Percentiles rank a stretch among this genome's conserved stretches.
These are phyloP conservation scores for Trametes coccinea DNA, from an alignment of 768 basidiomycete genomes.

Conservation along the genomic window DNA sequence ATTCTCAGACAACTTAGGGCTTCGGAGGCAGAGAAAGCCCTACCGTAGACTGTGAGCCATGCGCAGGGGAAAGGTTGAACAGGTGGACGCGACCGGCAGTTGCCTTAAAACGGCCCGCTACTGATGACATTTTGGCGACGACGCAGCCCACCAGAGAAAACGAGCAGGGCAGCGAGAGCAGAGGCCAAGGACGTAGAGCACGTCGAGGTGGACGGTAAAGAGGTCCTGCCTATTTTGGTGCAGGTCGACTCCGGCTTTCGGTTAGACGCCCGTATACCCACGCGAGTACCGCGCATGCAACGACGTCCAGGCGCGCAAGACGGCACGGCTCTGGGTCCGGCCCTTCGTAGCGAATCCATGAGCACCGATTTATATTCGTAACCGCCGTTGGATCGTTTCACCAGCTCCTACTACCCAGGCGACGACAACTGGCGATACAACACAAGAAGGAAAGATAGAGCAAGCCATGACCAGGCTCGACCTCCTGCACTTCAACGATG, in stretches of 20 bases:
- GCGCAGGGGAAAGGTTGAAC: slow-evolving; percentile 73
- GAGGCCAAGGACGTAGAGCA: not conserved
- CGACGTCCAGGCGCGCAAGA: not conserved
- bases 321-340: not conserved
- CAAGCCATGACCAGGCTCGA: slow-evolving; percentile 38
- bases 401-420: not conserved
- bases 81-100: slow-evolving; percentile 54
- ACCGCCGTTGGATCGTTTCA: not conserved
- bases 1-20: not conserved
- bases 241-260: not conserved
- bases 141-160: not conserved
- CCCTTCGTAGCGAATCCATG: slow-evolving; percentile 5
- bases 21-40: slow-evolving; percentile 23
- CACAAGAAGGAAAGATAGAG: not conserved
- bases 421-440: not conserved
- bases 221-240: slow-evolving; percentile 4
- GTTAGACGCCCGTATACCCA: not conserved
- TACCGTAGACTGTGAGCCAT: slow-evolving; percentile 69
- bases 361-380: not conserved
- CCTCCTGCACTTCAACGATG: slow-evolving; percentile 79
- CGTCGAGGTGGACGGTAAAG: slow-evolving; percentile 2
- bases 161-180: not conserved
- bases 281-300: not conserved
- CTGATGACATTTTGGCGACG: slow-evolving; percentile 36
- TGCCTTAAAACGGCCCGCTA: slow-evolving; percentile 33